Evolutionary conservation across 2,329 filamentous ascomycete species (phyloP), one percentile per base, ranked within the genome.

Genomic region (Monilinia fructigena): DNA sequence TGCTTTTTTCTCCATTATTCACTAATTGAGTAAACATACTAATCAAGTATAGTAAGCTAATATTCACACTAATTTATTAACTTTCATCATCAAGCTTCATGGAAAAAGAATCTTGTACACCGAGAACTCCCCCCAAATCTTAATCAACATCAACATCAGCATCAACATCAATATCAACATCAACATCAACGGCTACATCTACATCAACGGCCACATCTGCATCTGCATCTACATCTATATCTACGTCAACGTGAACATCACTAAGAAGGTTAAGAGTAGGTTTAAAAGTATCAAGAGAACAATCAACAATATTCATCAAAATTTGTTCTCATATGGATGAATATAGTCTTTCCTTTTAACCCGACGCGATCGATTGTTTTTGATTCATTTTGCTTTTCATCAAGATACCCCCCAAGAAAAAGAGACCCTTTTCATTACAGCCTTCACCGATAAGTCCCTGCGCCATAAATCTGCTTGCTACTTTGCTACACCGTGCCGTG

Each of bases 1-100:
- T 63, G 26, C 61, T 58, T 38, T 58, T 64, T 48, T 64, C 61
- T 64, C 61, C 61, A 64, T 63, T 58, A 48, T 58, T 58, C 61
- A 58, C 61, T 56, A 64, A 56, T 35, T 26, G 50, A 45, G 28
- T 40, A 28, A 28, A 40, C 40, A 16, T 42, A 7, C 55, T 42
- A 14, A 42, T 56, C 4, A 16, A 42, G 50, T 35, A 47, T 35
- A 31, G 45, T 6, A 55, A 55, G 11, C 28, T 55, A 55, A 40
- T 40, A 48, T 23, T 35, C 26, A 48, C 28, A 35, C 56, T 60
- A 60, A 31, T 20, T 20, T 10, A 58, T 26, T 8, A 12, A 50
- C 58, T 61, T 61, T 61, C 58, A 61, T 61, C 45, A 61, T 23
- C 47, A 61, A 61, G 58, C 58, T 61, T 61, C 58, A 61, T 52